Evolutionary conservation across 495 filamentous ascomycete species (phyloP), one percentile per base, ranked within the genome.

Genomic region (Xylaria palmicola): DNA sequence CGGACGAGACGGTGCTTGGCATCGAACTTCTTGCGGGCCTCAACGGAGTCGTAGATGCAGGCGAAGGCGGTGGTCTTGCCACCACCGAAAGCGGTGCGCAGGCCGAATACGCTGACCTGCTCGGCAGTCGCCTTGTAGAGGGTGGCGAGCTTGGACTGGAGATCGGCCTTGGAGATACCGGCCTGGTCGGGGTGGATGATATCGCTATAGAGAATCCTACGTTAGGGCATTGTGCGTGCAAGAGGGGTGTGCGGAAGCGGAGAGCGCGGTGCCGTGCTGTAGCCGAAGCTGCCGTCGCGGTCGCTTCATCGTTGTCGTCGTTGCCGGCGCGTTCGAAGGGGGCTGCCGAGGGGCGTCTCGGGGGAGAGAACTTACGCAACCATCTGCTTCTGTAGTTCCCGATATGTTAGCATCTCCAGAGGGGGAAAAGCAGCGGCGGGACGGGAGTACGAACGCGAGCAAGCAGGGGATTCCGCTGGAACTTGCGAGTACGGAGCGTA

Each of bases 1-100:
- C 95, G 87, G 78, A 98, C 87, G 61, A 96, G 86, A 77, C 94
- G 87, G 88, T 96, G 98, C 80, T 90, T 89, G 69, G 95, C 95
- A 89, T 99, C 95, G 80, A 98, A 99, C 82, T 97, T 97, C 90
- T 97, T 98, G 86, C 98, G 86, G 69, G 90, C 90, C 85, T 98
- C 95, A 67, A 84, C 81, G 68, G 90, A 93, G 77, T 99, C 95
- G 85, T 99, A 99, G 83, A 99, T 85, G 66, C 98, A 89, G 63
- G 92, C 95, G 80, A 99, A 99, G 69, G 95, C 95, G 60, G 93
- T 98, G 79, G 89, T 94, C 89, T 98, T 99, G 81, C 95, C 95
- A 75, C 95, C 95, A 90, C 95, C 95, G 78, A 89, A 99, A 78
- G 97, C 93, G 55, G 95, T 99, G 74, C 90, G 90, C 81, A 99